phyloP scores from a whole-genome alignment of 2,329 filamentous ascomycete genomes.

The Fonsecaea pugnacius region DNA sequence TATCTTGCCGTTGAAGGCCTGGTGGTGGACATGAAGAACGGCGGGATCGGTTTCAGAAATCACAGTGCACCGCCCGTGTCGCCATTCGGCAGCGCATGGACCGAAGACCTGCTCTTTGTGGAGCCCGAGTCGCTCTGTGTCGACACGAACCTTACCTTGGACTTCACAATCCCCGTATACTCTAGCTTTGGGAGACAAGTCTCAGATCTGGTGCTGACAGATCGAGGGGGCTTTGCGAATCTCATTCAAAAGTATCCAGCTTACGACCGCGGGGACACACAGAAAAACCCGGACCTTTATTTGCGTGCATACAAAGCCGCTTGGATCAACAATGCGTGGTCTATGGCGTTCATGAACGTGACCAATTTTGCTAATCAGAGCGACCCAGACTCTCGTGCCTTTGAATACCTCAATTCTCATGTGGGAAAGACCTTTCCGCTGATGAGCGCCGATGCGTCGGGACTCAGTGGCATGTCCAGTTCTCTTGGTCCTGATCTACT shows the following conservation, averaged over 20 bases:
- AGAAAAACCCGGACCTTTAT: constrained; percentile 10
- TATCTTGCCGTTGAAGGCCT: constrained; percentile 45
- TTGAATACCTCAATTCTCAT: constrained; percentile 9
- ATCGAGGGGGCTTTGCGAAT: constrained; percentile 50
- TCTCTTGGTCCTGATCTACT: constrained; percentile 10
- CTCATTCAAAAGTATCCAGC: constrained; percentile 11
- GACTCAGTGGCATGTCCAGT: background rate
- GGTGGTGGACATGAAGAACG: constrained; percentile 45
- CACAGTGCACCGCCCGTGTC: constrained; percentile 50
- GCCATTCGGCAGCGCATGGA: constrained; percentile 49
- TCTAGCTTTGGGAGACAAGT: background rate
- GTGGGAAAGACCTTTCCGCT: constrained; percentile 8
- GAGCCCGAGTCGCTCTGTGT: constrained; percentile 53
- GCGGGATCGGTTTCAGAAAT: constrained; percentile 52
- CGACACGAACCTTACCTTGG: constrained; percentile 46
- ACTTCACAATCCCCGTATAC: constrained; percentile 43
- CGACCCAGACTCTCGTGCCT: background rate
- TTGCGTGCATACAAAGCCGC: constrained; percentile 10
- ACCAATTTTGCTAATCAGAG: constrained; percentile 8
- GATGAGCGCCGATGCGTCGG: background rate
- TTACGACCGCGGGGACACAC: background rate
- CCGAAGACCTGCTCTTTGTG: constrained; percentile 55
- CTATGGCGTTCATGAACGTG: constrained; percentile 14
- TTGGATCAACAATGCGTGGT: constrained; percentile 12
- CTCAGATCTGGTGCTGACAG: constrained; percentile 31